These are phyloP conservation scores for Bacterosira constricta DNA, from an alignment of 108 stramenopile genomes.

Conservation along the genomic window DNA sequence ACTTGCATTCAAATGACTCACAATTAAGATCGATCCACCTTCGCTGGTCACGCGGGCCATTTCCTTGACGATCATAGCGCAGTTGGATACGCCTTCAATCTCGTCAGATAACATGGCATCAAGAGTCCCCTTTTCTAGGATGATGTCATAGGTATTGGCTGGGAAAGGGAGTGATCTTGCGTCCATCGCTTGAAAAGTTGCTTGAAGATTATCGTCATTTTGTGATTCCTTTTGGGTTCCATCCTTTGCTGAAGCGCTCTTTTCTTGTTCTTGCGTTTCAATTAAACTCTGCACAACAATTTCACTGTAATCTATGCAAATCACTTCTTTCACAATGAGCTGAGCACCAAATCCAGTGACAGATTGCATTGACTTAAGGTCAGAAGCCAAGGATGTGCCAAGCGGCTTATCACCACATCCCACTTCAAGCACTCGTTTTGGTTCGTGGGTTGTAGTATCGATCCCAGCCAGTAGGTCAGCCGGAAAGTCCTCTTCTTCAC, in stretches of 20 bases:
- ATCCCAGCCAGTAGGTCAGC: too few relatives aligned
- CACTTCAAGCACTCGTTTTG: conserved; percentile 72
- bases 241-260: conserved; percentile 3
- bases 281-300: conserved; percentile 63
- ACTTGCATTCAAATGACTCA: conserved; percentile 78
- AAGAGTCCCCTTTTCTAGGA: conserved; percentile 87
- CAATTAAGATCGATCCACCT: conserved; percentile 62
- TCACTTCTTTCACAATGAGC: conserved; percentile 51
- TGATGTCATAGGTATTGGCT: conserved; percentile 54
- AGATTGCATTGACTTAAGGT: conserved; percentile 37
- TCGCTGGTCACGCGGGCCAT: conserved; percentile 55
- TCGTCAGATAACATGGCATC: conserved; percentile 86
- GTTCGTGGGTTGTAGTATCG: conserved; percentile 39
- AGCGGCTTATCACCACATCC: conserved; percentile 86
- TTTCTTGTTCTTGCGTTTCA: conserved; percentile 14
- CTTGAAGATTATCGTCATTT: conserved; percentile 1
- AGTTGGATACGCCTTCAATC: conserved; percentile 52
- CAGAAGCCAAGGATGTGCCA: conserved; percentile 47
- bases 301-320: conserved; percentile 75
- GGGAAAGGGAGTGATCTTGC: conserved; percentile 57
- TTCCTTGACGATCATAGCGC: conserved; percentile 65
- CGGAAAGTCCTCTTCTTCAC: too few relatives aligned
- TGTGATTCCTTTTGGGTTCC: neutral
- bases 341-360: conserved; percentile 15
- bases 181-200: conserved; percentile 62